Percentiles rank a stretch among this genome's conserved stretches.
phyloP scores from a whole-genome alignment of 805 yeast genomes.

The Yarrowia deformans region DNA sequence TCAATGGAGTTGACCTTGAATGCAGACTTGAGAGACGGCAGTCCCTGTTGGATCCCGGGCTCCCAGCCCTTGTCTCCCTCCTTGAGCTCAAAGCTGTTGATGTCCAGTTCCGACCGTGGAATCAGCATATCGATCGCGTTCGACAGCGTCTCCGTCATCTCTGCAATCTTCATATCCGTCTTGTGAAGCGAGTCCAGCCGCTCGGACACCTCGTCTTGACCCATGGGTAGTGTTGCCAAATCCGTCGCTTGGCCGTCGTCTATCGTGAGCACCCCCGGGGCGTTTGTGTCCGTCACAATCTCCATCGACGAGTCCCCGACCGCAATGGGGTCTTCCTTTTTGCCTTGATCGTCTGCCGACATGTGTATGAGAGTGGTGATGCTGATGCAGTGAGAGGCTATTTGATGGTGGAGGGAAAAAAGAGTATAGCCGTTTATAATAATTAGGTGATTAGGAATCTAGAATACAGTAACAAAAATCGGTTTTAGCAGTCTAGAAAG shows the following conservation, averaged over 20 bases:
- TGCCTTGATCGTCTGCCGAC: background rate
- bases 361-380: conserved; percentile 7
- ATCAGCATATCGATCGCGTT: conserved; percentile 14
- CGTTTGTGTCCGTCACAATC: background rate
- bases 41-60: conserved; percentile 42
- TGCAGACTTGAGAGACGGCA: conserved; percentile 49
- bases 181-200: conserved; percentile 47
- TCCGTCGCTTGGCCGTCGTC: conserved; percentile 25
- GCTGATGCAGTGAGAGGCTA: background rate
- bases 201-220: conserved; percentile 45
- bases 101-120: conserved; percentile 30
- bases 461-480: no score
- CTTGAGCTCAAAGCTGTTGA: conserved; percentile 45
- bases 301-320: conserved; percentile 28
- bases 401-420: background rate
- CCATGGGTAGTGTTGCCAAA: conserved; percentile 43
- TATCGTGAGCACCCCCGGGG: background rate
- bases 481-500: no score
- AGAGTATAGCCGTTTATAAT: background rate
- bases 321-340: conserved; percentile 19
- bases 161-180: conserved; percentile 45
- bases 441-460: no score
- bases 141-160: conserved; percentile 9
- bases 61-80: conserved; percentile 46
- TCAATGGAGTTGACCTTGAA: conserved; percentile 56